Base-by-base conservation (phyloP, 306 rosid genomes). In the Urtica urens region DNA sequence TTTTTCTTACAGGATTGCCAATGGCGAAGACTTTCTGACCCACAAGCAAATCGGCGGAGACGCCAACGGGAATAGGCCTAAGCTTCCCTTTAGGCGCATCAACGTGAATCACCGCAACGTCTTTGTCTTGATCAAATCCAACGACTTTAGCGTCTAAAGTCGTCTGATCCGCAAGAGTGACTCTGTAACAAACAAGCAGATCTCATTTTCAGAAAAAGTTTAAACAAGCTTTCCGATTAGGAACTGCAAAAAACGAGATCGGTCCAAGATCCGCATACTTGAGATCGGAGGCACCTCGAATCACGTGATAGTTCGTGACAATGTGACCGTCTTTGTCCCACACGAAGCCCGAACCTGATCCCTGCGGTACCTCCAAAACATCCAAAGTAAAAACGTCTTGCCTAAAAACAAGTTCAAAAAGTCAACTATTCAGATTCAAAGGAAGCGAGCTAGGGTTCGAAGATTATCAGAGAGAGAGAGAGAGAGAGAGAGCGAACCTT, bases 111-210 rank as follows among this genome's bases (percentile, higher is more conserved):
- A 92, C 99, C 5, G 99, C 95, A 35, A 92, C 99, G 61, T 92
- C 96, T 75, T 92, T 92, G 71, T 92, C 99, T 77, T 85, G 99
- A 66, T 92, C 99, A 63, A 92, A 92, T 29, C 99, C 99, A 65
- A 92, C 96, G 51, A 92, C 81, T 70, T 40, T 67, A 2, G 99
- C 96, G 65, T 85, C 96, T 22, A 57, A 92, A 15, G 96, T 85
- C 56, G 87, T 46, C 62, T 92, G 99, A 71, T 92, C 99, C 49
- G 94, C 79, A 46, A 92, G 94, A 49, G 96, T 92, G 63, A 82
- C 94, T 82, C 99, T 35, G 40, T 92, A 80, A n/a, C 59, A 85
- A 50, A 64, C 24, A 75, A 66, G 73, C 67, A 72, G n/a, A 21
- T 60, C 78, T 34, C 56, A 27, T 14, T 59, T 69, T 72, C 34